Evolutionary conservation across 2,329 filamentous ascomycete genomes (phyloP).

Genomic region (Spiromastix sp.): DNA sequence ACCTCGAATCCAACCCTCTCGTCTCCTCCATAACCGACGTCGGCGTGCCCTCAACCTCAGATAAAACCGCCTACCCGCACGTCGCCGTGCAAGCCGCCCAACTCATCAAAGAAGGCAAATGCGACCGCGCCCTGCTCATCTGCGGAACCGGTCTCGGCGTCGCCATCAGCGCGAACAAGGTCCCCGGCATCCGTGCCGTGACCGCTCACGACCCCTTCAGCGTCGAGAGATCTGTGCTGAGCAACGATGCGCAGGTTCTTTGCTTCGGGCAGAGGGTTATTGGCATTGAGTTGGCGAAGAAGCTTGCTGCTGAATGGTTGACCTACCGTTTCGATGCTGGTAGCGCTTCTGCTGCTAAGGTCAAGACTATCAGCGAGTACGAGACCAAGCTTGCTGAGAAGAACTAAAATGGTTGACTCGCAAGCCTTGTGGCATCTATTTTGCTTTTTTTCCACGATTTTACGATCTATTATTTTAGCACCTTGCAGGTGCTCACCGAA

Average conservation of each 20-base stretch:
- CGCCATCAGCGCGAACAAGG: slow-evolving; percentile 81
- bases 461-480: not conserved
- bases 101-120: slow-evolving; percentile 39
- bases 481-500: not conserved
- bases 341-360: slow-evolving; percentile 54
- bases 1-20: slow-evolving; percentile 56
- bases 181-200: slow-evolving; percentile 73
- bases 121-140: slow-evolving; percentile 69
- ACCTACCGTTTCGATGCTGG: slow-evolving; percentile 67
- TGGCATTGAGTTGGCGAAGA: slow-evolving; percentile 66
- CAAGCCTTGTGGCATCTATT: not conserved
- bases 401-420: too few relatives aligned
- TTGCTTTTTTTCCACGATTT: not conserved
- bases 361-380: slow-evolving; percentile 37
- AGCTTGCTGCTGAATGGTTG: slow-evolving; percentile 71
- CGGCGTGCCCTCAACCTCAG: slow-evolving; percentile 52
- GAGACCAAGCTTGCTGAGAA: slow-evolving; percentile 25
- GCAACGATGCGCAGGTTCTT: slow-evolving; percentile 78
- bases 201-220: slow-evolving; percentile 81
- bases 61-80: slow-evolving; percentile 76
- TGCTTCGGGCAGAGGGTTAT: slow-evolving; percentile 80
- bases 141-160: slow-evolving; percentile 82
- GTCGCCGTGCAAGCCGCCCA: slow-evolving; percentile 63
- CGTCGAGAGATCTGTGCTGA: slow-evolving; percentile 69
- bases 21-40: slow-evolving; percentile 64